These are phyloP conservation scores for Myriosclerotinia scirpicola DNA, from an alignment of 2,329 filamentous ascomycete genomes.

Conservation along the genomic window DNA sequence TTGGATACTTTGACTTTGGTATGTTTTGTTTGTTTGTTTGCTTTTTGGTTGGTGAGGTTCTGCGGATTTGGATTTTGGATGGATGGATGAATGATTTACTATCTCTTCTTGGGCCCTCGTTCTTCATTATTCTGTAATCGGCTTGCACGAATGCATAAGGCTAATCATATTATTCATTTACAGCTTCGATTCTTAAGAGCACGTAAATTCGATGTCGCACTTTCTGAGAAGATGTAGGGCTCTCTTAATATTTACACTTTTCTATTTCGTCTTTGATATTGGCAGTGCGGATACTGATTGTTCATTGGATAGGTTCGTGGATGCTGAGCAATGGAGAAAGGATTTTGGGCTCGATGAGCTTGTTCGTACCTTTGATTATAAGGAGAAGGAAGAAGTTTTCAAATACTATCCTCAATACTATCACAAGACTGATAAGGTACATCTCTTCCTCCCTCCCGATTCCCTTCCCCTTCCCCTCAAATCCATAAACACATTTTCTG, in stretches of 20 bases:
- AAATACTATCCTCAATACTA: conserved; percentile 98
- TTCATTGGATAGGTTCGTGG: conserved; percentile 68
- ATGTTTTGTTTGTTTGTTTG: conserved; percentile 40
- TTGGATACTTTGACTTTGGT: conserved; percentile 92
- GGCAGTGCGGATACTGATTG: conserved; percentile 25
- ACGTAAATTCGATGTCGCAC: conserved; percentile 87
- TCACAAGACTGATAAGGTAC: conserved; percentile 88
- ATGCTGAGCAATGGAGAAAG: conserved; percentile 87
- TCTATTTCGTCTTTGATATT: not conserved
- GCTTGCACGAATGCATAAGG: not conserved
- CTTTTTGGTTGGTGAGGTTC: no score
- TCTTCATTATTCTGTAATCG: not conserved
- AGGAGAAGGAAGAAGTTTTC: conserved; percentile 79
- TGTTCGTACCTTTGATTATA: conserved; percentile 79
- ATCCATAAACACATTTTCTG: conserved; percentile 5
- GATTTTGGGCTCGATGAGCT: conserved; percentile 82
- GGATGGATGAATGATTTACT: not conserved
- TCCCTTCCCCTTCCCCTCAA: not conserved
- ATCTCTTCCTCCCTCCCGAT: conserved; percentile 1
- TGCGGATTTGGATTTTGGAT: not conserved
- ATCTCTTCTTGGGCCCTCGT: no score
- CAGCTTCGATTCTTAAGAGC: conserved; percentile 88
- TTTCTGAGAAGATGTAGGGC: conserved; percentile 82
- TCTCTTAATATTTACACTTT: not conserved
- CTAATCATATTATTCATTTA: conserved; percentile 7